Conservation (phyloP, 306 rosid species). For the Quercus cerris region DNA sequence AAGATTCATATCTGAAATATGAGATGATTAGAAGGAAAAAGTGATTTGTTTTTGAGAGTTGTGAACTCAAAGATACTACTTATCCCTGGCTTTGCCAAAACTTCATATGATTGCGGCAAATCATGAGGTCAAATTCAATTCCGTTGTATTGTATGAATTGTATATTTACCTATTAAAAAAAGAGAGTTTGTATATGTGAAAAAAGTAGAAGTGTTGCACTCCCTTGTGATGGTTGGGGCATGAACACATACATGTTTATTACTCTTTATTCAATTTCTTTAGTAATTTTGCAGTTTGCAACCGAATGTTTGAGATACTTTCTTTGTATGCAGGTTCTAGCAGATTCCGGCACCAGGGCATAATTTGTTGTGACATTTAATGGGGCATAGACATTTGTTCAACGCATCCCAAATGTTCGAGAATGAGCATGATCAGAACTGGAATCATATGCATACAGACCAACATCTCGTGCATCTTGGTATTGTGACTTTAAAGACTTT, state of each 20-base stretch:
- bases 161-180: too few relatives aligned
- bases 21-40: too few relatives aligned
- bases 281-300: conserved; percentile 6
- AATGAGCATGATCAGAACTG: conserved; percentile 74
- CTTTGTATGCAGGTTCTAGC: conserved; percentile 34
- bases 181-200: too few relatives aligned
- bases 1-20: too few relatives aligned
- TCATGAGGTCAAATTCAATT: too few relatives aligned
- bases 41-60: too few relatives aligned
- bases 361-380: conserved; percentile 36
- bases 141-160: too few relatives aligned
- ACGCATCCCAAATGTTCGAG: conserved; percentile 58
- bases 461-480: conserved; percentile 62
- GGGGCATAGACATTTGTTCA: conserved; percentile 77
- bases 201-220: background rate
- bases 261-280: background rate
- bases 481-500: conserved; percentile 30
- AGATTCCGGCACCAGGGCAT: conserved; percentile 12
- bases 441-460: conserved; percentile 68
- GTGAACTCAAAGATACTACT: too few relatives aligned
- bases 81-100: too few relatives aligned
- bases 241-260: background rate
- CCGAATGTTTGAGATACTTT: conserved; percentile 22
- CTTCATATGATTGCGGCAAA: too few relatives aligned
- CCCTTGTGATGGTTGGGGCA: background rate